Evolutionary conservation across 768 basidiomycete species (phyloP), one percentile per base, ranked within the genome.

Genomic region (Mycena leptocephala): DNA sequence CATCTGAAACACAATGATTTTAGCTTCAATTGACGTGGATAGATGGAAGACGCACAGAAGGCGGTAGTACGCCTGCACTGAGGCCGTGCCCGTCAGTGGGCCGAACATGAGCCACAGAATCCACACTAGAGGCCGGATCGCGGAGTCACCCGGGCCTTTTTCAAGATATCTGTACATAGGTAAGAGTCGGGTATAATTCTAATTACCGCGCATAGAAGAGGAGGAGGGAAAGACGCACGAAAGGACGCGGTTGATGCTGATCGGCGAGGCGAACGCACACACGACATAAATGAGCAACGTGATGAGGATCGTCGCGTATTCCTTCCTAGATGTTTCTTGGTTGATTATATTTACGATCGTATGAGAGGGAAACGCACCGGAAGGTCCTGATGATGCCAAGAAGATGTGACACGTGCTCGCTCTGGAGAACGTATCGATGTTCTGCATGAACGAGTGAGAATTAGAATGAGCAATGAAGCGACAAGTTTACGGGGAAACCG

Each of bases 101-200:
- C 86, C 87, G 30, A 86, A 67, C 73, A 86, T 85, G 4, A 88
- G 81, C 69, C 80, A 81, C 0, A 83, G 28, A 32, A 91, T 86
- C 90, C 90, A 92, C 2, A 91, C 87, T 84, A 90, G 90, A 1
- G 91, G 91, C 30, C 85, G 85, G 53, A 90, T 78, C n/a, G n/a
- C n/a, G n/a, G n/a, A n/a, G n/a, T n/a, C n/a, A n/a, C 84, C 76
- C 4, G 89, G 88, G 28, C 83, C 83, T 10, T 71, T 83, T 79
- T 91, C 90, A 41, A 92, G 81, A 72, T 90, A 89, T 2, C 77
- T 75, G 48, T 11, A 22, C 6, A 32, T 6, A 5, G 8, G 13
- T 39, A 28, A 59, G 33, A n/a, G 14, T 43, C 11, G 14, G 14
- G 1, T 20, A 2, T 11, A 3, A 22, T 59, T 80, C 85, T 7